Percentiles rank a stretch among this genome's conserved stretches.
Conservation (phyloP, 129 eudicot genomes). For the Helianthus annuus region HanXRQr2.0-SUNRISE NC_035448.2:190435237-190435736, state of each 20-base stretch:
- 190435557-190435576: not conserved
- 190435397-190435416: no score
- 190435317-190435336: no score
- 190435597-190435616: slow-evolving; percentile 12
- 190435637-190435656: slow-evolving; percentile 15
- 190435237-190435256: no score
- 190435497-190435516: slow-evolving; percentile 14
- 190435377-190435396: no score
- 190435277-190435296: no score
- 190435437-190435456: no score
- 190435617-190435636: not conserved
- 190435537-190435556: not conserved
- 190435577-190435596: slow-evolving; percentile 8
- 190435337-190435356: no score
- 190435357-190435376: no score
- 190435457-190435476: no score
- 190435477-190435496: slow-evolving; percentile 18
- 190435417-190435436: no score
- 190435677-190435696: not conserved
- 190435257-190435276: no score
- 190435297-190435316: no score
- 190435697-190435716: not conserved
- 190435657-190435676: slow-evolving; percentile 12
- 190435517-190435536: not conserved
- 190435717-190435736: slow-evolving; percentile 51